These are phyloP conservation scores for Adansonia grandidieri DNA, from an alignment of 441 rosid genomes.

Conservation along the genomic window DNA sequence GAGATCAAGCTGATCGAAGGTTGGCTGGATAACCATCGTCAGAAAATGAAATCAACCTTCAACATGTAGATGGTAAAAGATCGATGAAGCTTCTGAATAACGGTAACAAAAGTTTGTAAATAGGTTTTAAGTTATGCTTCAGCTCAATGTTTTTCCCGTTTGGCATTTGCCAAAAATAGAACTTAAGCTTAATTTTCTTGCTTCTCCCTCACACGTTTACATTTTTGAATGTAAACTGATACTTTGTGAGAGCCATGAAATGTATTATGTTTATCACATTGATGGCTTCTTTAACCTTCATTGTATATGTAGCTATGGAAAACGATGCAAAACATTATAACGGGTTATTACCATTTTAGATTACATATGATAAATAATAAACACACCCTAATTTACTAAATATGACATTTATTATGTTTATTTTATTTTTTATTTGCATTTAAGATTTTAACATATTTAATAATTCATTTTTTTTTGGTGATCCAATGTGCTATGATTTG, in stretches of 20 bases:
- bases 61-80: slow-evolving; percentile 27
- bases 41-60: slow-evolving; percentile 42
- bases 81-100: background rate
- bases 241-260: background rate
- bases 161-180: background rate
- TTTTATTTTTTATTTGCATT: no score
- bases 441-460: no score
- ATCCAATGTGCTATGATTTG: no score
- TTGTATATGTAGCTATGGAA: no score
- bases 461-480: no score
- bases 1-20: slow-evolving; percentile 70
- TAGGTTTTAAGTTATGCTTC: background rate
- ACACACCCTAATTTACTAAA: no score
- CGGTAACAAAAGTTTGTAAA: background rate
- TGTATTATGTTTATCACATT: background rate
- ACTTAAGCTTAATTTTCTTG: background rate
- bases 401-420: no score
- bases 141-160: background rate
- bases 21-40: slow-evolving; percentile 59
- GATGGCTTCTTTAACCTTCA: no score
- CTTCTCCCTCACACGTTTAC: background rate
- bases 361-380: no score
- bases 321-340: no score
- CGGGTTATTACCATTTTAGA: no score
- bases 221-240: background rate